These are phyloP conservation scores for Diplodia scrobiculata DNA, from an alignment of 2,329 filamentous ascomycete genomes.

Conservation along the genomic window DNA sequence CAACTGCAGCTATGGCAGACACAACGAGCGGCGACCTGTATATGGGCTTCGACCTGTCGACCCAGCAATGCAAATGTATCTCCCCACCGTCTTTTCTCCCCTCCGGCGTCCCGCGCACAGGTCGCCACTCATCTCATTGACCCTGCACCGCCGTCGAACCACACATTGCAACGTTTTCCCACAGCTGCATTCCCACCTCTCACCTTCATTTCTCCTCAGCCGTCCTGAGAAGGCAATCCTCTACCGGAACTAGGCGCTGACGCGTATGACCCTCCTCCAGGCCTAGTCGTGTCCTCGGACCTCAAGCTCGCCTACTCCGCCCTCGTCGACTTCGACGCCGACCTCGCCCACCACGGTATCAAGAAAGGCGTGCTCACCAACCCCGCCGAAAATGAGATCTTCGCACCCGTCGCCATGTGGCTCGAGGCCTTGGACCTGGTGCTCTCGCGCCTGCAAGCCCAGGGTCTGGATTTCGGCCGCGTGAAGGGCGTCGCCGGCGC, in stretches of 20 bases:
- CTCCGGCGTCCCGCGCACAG: not conserved
- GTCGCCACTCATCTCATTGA: not conserved
- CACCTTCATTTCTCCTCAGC: no score
- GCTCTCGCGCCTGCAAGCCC: constrained; percentile 68
- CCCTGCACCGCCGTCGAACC: not conserved
- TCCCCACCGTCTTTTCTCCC: constrained; percentile 30
- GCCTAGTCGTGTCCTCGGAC: constrained; percentile 79
- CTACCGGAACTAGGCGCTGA: not conserved
- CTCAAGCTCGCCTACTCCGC: constrained; percentile 80
- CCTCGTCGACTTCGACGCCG: constrained; percentile 92
- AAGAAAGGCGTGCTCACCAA: constrained; percentile 86
- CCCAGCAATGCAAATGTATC: constrained; percentile 89
- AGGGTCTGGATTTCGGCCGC: constrained; percentile 70
- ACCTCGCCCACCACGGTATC: constrained; percentile 70
- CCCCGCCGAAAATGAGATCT: constrained; percentile 81
- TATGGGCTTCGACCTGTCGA: constrained; percentile 92
- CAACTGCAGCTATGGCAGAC: constrained; percentile 12
- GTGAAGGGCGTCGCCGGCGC: constrained; percentile 85
- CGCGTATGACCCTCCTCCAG: constrained; percentile 48
- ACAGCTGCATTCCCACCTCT: not conserved
- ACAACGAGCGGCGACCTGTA: constrained; percentile 60
- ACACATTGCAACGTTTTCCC: not conserved
- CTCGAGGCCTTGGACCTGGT: constrained; percentile 89
- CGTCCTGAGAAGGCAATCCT: not conserved
- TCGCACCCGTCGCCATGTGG: constrained; percentile 91